These are phyloP conservation scores for Melastoma malabathricum DNA, from an alignment of 345 rosid genomes.

Conservation along the genomic window DNA sequence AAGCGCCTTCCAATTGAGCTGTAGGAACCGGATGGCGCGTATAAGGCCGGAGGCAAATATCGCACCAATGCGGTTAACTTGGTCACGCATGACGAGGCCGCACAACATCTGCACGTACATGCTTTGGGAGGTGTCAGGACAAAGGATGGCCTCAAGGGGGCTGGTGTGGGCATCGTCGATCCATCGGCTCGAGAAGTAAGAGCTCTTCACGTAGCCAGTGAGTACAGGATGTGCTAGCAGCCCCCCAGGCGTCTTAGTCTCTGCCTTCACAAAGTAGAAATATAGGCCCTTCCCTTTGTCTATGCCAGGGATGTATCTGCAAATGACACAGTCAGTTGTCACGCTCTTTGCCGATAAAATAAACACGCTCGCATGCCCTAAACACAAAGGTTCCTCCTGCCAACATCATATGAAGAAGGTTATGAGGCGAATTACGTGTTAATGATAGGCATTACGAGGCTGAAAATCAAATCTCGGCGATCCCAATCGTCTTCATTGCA, in stretches of 20 bases:
- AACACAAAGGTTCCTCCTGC: not conserved
- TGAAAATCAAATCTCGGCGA: conserved; percentile 59
- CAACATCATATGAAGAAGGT: not conserved
- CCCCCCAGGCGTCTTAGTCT: conserved; percentile 71
- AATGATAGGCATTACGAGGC: conserved; percentile 91
- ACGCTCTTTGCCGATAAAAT: not conserved
- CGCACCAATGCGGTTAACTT: conserved; percentile 81
- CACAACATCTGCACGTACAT: conserved; percentile 90
- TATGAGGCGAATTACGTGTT: conserved; percentile 41
- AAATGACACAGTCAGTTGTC: not conserved
- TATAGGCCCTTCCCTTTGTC: conserved; percentile 85
- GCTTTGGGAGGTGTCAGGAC: conserved; percentile 74
- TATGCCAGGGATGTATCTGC: conserved; percentile 59
- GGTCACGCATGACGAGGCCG: conserved; percentile 52
- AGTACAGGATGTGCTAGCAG: conserved; percentile 85
- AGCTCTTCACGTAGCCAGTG: conserved; percentile 82
- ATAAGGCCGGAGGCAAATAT: conserved; percentile 87
- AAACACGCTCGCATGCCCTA: not conserved
- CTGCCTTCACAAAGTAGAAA: conserved; percentile 74
- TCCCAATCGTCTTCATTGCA: conserved; percentile 70
- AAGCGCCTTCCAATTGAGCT: conserved; percentile 47
- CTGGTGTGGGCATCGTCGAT: conserved; percentile 67
- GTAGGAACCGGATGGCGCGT: conserved; percentile 71
- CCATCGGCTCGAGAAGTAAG: conserved; percentile 66
- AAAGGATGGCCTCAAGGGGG: conserved; percentile 79